Evolutionary conservation across 2,329 filamentous ascomycete species (phyloP), one percentile per base, ranked within the genome.

Genomic region (Arthrobotrys conoides): DNA sequence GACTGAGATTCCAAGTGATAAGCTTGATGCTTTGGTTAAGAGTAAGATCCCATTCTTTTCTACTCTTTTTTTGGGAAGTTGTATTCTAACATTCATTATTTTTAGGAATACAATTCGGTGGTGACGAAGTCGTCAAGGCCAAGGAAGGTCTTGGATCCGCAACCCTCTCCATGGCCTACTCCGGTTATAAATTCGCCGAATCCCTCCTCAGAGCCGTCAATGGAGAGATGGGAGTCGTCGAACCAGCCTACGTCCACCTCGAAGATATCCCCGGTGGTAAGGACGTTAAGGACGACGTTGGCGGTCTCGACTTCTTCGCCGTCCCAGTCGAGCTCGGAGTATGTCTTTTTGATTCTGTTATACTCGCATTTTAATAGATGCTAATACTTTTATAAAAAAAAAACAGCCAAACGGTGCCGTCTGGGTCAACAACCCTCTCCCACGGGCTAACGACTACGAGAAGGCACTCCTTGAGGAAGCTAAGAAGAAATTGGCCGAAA

Each of bases 201-300:
- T 94, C 94, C 87, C 88, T 99, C 77, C 90, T 99, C 84, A 94
- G 81, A 70, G 96, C 94, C 82, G 85, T 88, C 83, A 92, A 92
- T 86, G 96, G 96, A 81, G 92, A 97, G 89, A 93, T 93, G 87
- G 93, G 93, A 81, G 92, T 99, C 82, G 88, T 97, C 80, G 95
- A 97, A 89, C 94, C 95, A 83, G 96, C 93, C 85, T 99, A 92
- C 86, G 91, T 99, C 87, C 97, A 97, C 88, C 92, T 98, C 41
- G 91, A 93, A 63, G 95, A 95, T 85, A 89, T 99, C 63, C 87
- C 92, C 69, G 96, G 95, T 80, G 96, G 96, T 83, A 92, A 95
- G 68, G 93, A 90, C 81, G 91, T 99, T 82, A 89, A 89, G 80
- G 93, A 97, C 88, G 90, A 91, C 83, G 93, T 91, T 80, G 94